Percentiles rank a stretch among this genome's conserved stretches.
These are phyloP conservation scores for Asclepias syriaca DNA, from an alignment of 257 asterid species.

Conservation along the genomic window DNA sequence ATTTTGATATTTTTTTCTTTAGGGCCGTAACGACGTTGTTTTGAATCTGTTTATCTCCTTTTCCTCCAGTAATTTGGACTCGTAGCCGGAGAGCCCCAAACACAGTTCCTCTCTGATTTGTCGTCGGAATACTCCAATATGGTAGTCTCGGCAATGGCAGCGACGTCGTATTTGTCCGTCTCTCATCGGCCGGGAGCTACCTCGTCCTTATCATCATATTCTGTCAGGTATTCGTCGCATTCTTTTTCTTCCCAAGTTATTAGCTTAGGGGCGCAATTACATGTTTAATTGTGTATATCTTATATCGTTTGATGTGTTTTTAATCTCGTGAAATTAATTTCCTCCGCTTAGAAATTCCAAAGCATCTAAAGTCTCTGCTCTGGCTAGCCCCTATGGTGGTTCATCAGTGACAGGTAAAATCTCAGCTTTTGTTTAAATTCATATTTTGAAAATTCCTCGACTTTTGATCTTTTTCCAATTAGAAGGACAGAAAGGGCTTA, in stretches of 20 bases:
- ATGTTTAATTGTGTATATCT: background rate
- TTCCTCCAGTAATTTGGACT: background rate
- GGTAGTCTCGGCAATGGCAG: constrained; percentile 66
- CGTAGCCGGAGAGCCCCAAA: background rate
- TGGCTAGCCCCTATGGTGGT: constrained; percentile 46
- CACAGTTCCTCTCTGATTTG: background rate
- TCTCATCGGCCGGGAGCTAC: constrained; percentile 23
- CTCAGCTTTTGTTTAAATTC: constrained; percentile 2
- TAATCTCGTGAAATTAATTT: background rate
- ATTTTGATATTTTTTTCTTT: background rate
- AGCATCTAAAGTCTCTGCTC: constrained; percentile 37
- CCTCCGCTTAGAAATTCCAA: constrained; percentile 34
- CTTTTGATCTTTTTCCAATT: background rate
- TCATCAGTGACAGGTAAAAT: constrained; percentile 43
- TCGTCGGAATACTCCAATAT: constrained; percentile 17
- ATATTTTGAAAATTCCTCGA: background rate
- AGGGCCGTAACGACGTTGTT: background rate
- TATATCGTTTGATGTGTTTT: constrained; percentile 2
- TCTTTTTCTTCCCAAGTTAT: constrained; percentile 1
- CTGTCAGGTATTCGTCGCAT: constrained; percentile 32
- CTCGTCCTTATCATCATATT: constrained; percentile 21
- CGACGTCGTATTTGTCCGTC: constrained; percentile 36
- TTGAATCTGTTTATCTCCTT: background rate
- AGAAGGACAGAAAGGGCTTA: background rate
- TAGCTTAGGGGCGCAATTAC: background rate